Base-by-base conservation (phyloP, 768 basidiomycete species). In the Auriscalpium orientale region DNA sequence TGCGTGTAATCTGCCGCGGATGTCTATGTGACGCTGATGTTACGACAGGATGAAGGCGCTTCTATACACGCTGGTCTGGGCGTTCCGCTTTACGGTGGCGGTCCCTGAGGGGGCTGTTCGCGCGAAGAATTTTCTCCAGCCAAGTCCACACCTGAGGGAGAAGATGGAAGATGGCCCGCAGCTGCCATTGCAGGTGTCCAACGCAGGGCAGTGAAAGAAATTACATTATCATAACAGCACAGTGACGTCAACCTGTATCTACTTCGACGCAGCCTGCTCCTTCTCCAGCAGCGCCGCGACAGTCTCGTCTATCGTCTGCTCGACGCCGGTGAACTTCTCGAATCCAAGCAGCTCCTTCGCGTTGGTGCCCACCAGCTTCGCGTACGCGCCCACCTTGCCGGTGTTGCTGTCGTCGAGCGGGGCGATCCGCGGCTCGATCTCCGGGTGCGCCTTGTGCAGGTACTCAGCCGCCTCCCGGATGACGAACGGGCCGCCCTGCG, bases 11-110 rank as follows among this genome's bases (percentile, higher is more conserved):
- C 22, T 28, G 22, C 22, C 22, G 2, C 22, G 22, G 22, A 28
- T 28, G 22, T 5, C 22, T 2, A 28, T 10, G 16, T 28, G 22
- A 2, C 22, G 9, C n/a, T 21, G 10, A 21, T 4, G 13, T 18
- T 28, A 21, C n/a, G 11, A 28, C 40, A 52, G 51, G 51, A 52
- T 63, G 53, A 64, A 64, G 50, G 59, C 54, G 15, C 51, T 64
- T 11, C 18, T 64, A 12, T 64, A 55, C 36, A 49, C 54, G 8
- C 56, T 64, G 9, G 35, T 64, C 9, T 56, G 63, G 8, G 28
- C 53, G 12, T 56, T 64, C 22, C 12, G 36, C 16, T 64, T 60
- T 49, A 56, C 55, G 49, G 20, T 64, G 9, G 50, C 59, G 3
- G 62, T 49, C 18, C 20, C 20, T 3, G 18, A 16, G 10, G 48